phyloP scores from a whole-genome alignment of 805 yeast genomes.

The Candida germanica region DNA sequence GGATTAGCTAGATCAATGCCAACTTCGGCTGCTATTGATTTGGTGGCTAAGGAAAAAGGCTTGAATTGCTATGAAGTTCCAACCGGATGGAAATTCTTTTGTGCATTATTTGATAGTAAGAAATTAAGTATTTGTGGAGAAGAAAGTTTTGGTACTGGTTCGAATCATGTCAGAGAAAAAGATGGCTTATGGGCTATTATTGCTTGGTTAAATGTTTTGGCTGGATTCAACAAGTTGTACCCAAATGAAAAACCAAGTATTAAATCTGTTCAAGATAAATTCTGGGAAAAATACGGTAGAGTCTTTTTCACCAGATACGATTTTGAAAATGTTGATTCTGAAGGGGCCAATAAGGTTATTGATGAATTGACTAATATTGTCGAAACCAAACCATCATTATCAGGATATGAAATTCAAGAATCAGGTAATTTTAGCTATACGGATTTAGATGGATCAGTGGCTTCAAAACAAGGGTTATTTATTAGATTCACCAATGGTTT shows the following conservation, averaged over 20 bases:
- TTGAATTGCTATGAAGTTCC: slow-evolving; percentile 89
- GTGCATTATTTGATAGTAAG: slow-evolving; percentile 90
- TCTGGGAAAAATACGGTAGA: slow-evolving; percentile 92
- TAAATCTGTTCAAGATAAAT: slow-evolving; percentile 72
- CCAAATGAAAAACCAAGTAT: slow-evolving; percentile 63
- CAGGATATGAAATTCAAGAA: slow-evolving; percentile 56
- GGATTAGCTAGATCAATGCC: slow-evolving; percentile 99
- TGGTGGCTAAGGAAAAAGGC: slow-evolving; percentile 78
- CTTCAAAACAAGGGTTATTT: slow-evolving; percentile 82
- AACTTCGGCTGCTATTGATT: slow-evolving; percentile 89
- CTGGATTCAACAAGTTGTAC: slow-evolving; percentile 66
- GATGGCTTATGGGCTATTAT: slow-evolving; percentile 98
- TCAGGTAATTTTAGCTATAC: slow-evolving; percentile 91
- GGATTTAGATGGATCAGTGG: slow-evolving; percentile 90
- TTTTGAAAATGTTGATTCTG: slow-evolving; percentile 76
- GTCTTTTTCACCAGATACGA: slow-evolving; percentile 97
- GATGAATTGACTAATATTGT: slow-evolving; percentile 36
- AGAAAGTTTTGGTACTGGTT: slow-evolving; percentile 97
- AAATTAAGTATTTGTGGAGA: slow-evolving; percentile 96
- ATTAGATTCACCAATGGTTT: slow-evolving; percentile 79
- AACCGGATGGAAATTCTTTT: slow-evolving; percentile 98
- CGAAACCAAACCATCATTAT: slow-evolving; percentile 31
- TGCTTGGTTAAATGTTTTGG: slow-evolving; percentile 95
- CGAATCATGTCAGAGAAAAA: slow-evolving; percentile 94
- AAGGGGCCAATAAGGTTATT: slow-evolving; percentile 71